Evolutionary conservation across 1,284 basidiomycete species (phyloP).

Genomic region (Ganoderma multipileum): DNA sequence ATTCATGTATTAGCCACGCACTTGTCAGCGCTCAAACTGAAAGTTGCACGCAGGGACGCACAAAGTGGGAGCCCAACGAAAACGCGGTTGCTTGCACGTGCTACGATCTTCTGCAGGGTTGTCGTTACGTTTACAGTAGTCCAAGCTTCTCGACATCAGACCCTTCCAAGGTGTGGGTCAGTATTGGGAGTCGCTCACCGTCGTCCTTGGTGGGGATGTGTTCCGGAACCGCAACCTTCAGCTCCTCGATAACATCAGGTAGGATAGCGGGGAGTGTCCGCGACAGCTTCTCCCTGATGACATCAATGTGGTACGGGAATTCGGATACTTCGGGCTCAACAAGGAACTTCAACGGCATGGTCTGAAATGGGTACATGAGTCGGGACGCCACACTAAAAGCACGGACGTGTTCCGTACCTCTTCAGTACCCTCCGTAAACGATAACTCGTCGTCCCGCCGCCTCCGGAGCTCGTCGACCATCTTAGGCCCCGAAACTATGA

Average conservation of each 20-base stretch:
- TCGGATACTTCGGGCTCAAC: slow-evolving; percentile 10
- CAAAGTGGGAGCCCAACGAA: slow-evolving; percentile 40
- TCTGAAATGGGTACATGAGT: background rate
- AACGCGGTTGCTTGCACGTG: slow-evolving; percentile 36
- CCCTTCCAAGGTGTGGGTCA: slow-evolving; percentile 33
- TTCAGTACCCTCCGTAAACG: slow-evolving; percentile 41
- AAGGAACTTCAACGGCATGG: slow-evolving; percentile 15
- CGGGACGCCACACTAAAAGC: background rate
- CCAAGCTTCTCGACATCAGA: slow-evolving; percentile 34
- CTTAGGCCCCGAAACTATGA: slow-evolving; percentile 44
- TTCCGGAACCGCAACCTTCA: slow-evolving; percentile 32
- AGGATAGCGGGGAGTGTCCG: slow-evolving; percentile 34
- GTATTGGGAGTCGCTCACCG: slow-evolving; percentile 25
- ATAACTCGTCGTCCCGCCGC: slow-evolving; percentile 47
- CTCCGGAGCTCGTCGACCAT: slow-evolving; percentile 50
- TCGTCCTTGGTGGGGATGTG: slow-evolving; percentile 23
- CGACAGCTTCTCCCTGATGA: slow-evolving; percentile 36
- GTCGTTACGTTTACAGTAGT: slow-evolving; percentile 17
- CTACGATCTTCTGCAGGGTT: slow-evolving; percentile 33
- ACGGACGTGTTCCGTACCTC: slow-evolving; percentile 29
- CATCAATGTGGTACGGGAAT: slow-evolving; percentile 37
- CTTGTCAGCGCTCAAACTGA: background rate
- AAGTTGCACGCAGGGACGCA: slow-evolving; percentile 13
- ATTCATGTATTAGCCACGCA: background rate
- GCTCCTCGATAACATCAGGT: slow-evolving; percentile 40